Percentiles rank a stretch among this genome's conserved stretches.
Conservation (phyloP, 129 eudicot species). For the Pulicaria dysenterica region DNA sequence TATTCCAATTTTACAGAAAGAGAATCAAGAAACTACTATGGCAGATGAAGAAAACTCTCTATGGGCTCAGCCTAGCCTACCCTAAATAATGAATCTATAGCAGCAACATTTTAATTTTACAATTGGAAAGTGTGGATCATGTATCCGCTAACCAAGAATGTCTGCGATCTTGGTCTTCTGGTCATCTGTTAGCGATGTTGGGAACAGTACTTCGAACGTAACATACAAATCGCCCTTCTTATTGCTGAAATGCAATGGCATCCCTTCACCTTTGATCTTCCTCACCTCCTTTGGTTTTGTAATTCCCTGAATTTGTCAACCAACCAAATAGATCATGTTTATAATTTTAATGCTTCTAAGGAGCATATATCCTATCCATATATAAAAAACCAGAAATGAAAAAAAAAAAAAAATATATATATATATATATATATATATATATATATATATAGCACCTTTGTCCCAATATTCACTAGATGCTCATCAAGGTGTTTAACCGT, state of each 20-base stretch:
- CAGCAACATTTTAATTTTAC: background rate
- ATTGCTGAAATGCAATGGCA: conserved; percentile 88
- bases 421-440: too few species aligned
- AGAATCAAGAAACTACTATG: too few species aligned
- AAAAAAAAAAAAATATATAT: too few species aligned
- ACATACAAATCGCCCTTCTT: conserved; percentile 91
- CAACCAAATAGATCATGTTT: too few species aligned
- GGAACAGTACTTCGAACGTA: conserved; percentile 88
- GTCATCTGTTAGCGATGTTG: conserved; percentile 76
- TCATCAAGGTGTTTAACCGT: conserved; percentile 88
- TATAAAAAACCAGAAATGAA: background rate
- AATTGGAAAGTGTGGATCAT: background rate
- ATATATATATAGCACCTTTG: conserved; percentile 67
- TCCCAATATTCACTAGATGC: conserved; percentile 70
- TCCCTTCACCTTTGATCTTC: conserved; percentile 97
- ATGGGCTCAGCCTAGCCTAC: too few species aligned
- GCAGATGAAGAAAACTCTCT: too few species aligned
- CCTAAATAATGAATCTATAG: too few species aligned
- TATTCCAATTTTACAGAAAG: too few species aligned
- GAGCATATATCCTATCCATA: too few species aligned
- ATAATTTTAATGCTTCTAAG: too few species aligned
- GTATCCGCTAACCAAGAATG: conserved; percentile 52
- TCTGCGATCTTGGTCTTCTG: conserved; percentile 83
- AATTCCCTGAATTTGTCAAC: conserved; percentile 48
- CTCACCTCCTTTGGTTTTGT: conserved; percentile 92